These are phyloP conservation scores for Leccinum ochraceum DNA, from an alignment of 768 basidiomycete genomes.

Conservation along the genomic window DNA sequence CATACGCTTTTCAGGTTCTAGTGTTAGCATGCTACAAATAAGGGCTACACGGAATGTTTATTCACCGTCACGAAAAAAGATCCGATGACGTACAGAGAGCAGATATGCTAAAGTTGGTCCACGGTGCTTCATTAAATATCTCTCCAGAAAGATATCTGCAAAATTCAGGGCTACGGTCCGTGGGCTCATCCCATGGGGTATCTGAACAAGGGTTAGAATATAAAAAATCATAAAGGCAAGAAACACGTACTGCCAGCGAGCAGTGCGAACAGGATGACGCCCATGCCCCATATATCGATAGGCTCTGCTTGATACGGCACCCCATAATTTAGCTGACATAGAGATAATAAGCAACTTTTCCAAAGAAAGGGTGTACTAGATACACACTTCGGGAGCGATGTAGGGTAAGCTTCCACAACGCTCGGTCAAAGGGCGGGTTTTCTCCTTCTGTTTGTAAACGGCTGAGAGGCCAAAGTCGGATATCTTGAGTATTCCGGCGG, in stretches of 20 bases:
- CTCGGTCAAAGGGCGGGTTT: slow-evolving; percentile 74
- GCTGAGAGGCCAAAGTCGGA: slow-evolving; percentile 94
- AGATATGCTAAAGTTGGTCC: slow-evolving; percentile 62
- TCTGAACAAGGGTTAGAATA: slow-evolving; percentile 46
- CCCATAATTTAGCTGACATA: slow-evolving; percentile 59
- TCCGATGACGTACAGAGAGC: slow-evolving; percentile 58
- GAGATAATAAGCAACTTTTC: background rate
- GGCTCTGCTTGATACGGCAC: slow-evolving; percentile 86
- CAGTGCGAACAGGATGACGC: slow-evolving; percentile 91
- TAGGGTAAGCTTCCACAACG: slow-evolving; percentile 93
- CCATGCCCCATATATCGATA: slow-evolving; percentile 94
- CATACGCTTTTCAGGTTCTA: slow-evolving; percentile 69
- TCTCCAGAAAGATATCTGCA: slow-evolving; percentile 70
- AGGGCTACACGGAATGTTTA: slow-evolving; percentile 52
- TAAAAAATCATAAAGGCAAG: too few relatives aligned
- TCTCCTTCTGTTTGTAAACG: slow-evolving; percentile 83
- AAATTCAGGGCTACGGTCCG: slow-evolving; percentile 76
- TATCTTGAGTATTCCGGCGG: slow-evolving; percentile 84
- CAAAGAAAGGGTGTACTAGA: background rate
- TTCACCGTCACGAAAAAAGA: background rate
- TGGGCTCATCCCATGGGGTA: slow-evolving; percentile 98
- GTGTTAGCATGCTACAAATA: slow-evolving; percentile 68
- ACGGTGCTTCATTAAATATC: slow-evolving; percentile 75
- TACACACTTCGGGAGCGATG: slow-evolving; percentile 85
- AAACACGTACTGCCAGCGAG: slow-evolving; percentile 78